Evolutionary conservation across 2,329 filamentous ascomycete genomes (phyloP), one percentile per base, ranked within the genome.

Genomic region (Rosellinia necatrix): DNA sequence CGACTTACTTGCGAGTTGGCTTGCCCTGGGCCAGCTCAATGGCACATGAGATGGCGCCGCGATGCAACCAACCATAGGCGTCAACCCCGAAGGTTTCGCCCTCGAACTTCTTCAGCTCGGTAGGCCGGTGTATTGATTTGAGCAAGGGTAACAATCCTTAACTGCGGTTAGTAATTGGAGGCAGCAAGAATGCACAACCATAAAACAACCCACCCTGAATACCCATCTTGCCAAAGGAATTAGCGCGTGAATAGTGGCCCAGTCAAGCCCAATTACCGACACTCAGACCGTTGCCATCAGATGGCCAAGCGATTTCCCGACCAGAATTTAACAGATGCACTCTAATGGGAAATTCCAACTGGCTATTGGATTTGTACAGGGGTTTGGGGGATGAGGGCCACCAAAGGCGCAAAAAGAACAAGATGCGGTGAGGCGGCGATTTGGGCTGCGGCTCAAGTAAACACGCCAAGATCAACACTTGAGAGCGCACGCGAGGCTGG

Each of bases 61-160:
- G 88, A 74, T 99, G 94, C 52, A 99, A 86, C 94, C 96, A 99
- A 71, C 93, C 94, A 80, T 99, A 99, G 54, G 90, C 93, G 73
- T 99, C 94, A 30, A 99, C 87, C n/a, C 90, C 96, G 42, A 99
- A 82, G 1, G 89, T 96, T 74, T 96, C 87, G 48, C 93, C 94
- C 10, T 83, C 78, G 73, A 90, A 97, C 68, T 92, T 92, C 71
- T 92, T 96, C 58, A 99, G 80, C 65, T 91, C 89, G 47, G 85
- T 89, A 69, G 90, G 89, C 69, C 90, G 92, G 58, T 99, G 94
- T 51, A 99, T 97, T 41, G 94, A 97, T 75, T 97, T 97, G 59
- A 99, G 85, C 58, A 97, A 81, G 32, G 91, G 91, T 29, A 97
- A 82, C 50, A 99, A 84, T 40, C 94, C 93, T 61, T 29, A 9